phyloP scores from a whole-genome alignment of 2,329 filamentous ascomycete genomes.

The Fusarium sp. region DNA sequence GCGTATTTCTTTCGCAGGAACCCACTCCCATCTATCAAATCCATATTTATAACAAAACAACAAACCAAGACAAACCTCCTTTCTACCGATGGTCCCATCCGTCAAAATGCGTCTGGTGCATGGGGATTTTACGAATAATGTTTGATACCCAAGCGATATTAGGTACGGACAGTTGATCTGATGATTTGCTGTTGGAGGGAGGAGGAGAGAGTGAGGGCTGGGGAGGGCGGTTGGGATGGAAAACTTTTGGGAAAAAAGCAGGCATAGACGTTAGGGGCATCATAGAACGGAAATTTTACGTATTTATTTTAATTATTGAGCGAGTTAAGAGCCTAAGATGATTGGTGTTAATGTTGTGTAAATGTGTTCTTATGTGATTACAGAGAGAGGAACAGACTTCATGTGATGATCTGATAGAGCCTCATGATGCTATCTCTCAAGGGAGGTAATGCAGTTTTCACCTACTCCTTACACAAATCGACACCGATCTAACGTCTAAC shows the following conservation, averaged over 20 bases:
- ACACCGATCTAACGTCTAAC: rapidly evolving
- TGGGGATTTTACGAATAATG: constrained; percentile 42
- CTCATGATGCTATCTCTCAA: background rate
- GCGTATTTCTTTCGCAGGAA: constrained; percentile 1
- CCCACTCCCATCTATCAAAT: constrained; percentile 6
- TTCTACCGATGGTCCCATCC: constrained; percentile 29
- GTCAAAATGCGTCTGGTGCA: constrained; percentile 34
- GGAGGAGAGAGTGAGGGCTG: background rate
- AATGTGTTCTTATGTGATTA: too few relatives aligned
- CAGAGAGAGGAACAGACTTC: background rate
- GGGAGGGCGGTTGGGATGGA: background rate
- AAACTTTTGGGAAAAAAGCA: constrained; percentile 28
- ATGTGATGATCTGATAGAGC: background rate
- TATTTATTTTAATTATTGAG: constrained; percentile 36
- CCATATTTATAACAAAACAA: constrained; percentile 30
- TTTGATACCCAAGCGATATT: constrained; percentile 41
- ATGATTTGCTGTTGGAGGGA: constrained; percentile 2
- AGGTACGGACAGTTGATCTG: constrained; percentile 13
- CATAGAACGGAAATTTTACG: constrained; percentile 37
- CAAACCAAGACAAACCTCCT: constrained; percentile 31
- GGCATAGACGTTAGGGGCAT: constrained; percentile 37
- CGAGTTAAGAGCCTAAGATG: background rate
- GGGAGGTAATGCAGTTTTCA: background rate
- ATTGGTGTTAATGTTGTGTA: background rate
- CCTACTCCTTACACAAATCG: background rate